Conservation (phyloP, 2,329 filamentous ascomycete species). For the Fusarium verrucosum region DNA sequence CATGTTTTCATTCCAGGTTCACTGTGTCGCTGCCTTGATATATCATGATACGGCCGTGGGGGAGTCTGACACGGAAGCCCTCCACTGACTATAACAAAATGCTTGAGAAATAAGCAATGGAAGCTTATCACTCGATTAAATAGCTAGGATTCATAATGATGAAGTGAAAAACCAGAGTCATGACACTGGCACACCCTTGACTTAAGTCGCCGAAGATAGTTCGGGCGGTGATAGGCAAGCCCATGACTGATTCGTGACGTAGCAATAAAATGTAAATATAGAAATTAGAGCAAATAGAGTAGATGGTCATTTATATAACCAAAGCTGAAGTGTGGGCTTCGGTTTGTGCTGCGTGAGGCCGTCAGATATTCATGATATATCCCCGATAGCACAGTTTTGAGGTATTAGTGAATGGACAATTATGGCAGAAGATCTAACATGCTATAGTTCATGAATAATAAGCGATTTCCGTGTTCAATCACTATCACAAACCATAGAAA, state of each 20-base stretch:
- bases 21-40: neutral
- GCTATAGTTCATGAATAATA: neutral
- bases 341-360: too few species aligned
- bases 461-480: neutral
- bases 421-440: neutral
- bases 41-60: neutral
- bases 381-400: too few species aligned
- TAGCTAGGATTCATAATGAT: too few species aligned
- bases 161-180: neutral
- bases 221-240: too few species aligned
- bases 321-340: too few species aligned
- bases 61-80: neutral
- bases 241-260: too few species aligned
- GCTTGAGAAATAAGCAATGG: neutral
- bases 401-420: neutral
- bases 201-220: too few species aligned
- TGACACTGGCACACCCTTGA: neutral
- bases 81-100: neutral
- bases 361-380: too few species aligned
- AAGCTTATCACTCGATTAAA: neutral
- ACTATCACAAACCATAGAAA: neutral
- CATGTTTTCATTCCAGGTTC: neutral
- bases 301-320: too few species aligned
- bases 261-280: too few species aligned
- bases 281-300: too few species aligned